Conservation (phyloP, 371 early-diverging fungal species). For the Mortierella sp. region DNA sequence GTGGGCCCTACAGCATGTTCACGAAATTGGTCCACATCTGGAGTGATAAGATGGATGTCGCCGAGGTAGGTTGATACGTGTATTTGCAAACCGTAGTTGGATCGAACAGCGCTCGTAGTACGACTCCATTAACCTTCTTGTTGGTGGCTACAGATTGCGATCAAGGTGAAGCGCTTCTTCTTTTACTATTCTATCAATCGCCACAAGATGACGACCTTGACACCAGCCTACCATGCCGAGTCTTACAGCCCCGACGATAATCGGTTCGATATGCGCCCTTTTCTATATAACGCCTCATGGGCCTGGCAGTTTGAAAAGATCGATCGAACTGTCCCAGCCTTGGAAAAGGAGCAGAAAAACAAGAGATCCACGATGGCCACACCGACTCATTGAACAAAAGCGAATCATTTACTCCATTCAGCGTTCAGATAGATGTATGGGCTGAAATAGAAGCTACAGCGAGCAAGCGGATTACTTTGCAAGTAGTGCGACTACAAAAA, state of each 20-base stretch:
- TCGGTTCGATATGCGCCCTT: conserved; percentile 95
- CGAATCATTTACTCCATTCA: too few species aligned
- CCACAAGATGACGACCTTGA: conserved; percentile 97
- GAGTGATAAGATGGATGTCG: conserved; percentile 70
- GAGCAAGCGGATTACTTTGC: too few species aligned
- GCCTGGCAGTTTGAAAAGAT: conserved; percentile 91
- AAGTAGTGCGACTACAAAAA: too few species aligned
- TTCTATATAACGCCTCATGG: conserved; percentile 93
- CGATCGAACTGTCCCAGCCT: conserved; percentile 70
- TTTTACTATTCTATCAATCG: conserved; percentile 96
- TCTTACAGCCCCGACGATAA: conserved; percentile 97
- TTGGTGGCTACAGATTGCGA: conserved; percentile 77
- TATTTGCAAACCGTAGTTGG: too few species aligned
- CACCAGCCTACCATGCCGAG: conserved; percentile 97
- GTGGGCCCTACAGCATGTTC: conserved; percentile 96
- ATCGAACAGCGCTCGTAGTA: too few species aligned
- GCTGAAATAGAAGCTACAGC: too few species aligned
- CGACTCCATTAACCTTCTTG: background rate
- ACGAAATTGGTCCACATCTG: conserved; percentile 82
- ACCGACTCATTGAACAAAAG: background rate
- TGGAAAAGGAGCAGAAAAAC: conserved; percentile 31
- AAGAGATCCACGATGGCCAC: background rate
- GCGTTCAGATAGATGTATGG: too few species aligned
- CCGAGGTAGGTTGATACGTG: conserved; percentile 68
- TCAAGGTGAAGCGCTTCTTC: conserved; percentile 95